Evolutionary conservation across 2,329 filamentous ascomycete genomes (phyloP).

Genomic region (Metarhizium robertsii): DNA sequence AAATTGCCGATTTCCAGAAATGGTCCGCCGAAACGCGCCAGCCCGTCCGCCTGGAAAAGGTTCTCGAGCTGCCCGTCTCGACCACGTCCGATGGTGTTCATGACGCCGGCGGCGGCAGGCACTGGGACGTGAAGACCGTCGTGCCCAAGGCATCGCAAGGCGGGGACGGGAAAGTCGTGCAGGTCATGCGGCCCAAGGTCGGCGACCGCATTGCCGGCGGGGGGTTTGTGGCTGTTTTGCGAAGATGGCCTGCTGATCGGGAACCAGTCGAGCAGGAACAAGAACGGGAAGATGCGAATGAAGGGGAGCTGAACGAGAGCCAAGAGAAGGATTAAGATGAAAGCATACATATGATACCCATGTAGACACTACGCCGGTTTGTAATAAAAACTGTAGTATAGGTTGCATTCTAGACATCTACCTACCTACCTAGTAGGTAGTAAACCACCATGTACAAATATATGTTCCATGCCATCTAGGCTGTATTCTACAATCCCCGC

Average conservation of each 20-base stretch:
- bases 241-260: constrained; percentile 20
- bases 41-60: constrained; percentile 45
- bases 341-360: background rate
- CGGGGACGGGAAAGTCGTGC: constrained; percentile 17
- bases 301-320: background rate
- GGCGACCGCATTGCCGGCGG: constrained; percentile 29
- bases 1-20: constrained; percentile 53
- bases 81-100: constrained; percentile 31
- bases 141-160: constrained; percentile 16
- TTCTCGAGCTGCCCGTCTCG: constrained; percentile 45
- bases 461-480: background rate
- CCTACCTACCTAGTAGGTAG: background rate
- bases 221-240: constrained; percentile 30
- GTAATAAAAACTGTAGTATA: background rate
- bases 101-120: constrained; percentile 41
- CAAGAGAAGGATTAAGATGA: background rate
- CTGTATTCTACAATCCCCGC: too few relatives aligned
- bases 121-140: constrained; percentile 54
- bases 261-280: constrained; percentile 1
- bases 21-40: constrained; percentile 42
- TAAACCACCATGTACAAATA: background rate
- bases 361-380: background rate
- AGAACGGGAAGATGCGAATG: background rate
- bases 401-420: background rate
- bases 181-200: constrained; percentile 33